These are phyloP conservation scores for Talaromyces pinophilus DNA, from an alignment of 2,329 filamentous ascomycete genomes.

Conservation along the genomic window DNA sequence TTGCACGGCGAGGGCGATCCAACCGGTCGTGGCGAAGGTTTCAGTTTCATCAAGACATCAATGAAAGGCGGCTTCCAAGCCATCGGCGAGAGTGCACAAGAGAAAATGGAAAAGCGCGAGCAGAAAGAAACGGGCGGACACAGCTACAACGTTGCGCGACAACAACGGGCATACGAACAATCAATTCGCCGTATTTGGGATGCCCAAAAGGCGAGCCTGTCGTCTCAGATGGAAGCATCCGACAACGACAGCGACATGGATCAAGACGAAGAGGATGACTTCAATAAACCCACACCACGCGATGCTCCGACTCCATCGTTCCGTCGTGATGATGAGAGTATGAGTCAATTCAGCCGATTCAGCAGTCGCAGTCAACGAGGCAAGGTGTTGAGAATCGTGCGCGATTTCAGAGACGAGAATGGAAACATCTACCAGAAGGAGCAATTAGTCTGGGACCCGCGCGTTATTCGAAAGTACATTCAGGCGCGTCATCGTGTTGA, in stretches of 20 bases:
- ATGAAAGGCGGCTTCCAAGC: constrained; percentile 99
- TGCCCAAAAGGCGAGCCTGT: constrained; percentile 76
- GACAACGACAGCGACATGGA: constrained; percentile 69
- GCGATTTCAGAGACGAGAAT: constrained; percentile 64
- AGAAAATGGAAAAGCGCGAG: constrained; percentile 78
- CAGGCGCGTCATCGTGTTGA: constrained; percentile 72
- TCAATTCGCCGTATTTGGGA: constrained; percentile 93
- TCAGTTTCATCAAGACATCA: constrained; percentile 95
- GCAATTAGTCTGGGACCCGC: constrained; percentile 71
- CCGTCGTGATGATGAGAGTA: constrained; percentile 70
- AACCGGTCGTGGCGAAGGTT: constrained; percentile 86
- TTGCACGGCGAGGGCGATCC: constrained; percentile 94
- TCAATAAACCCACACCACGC: constrained; percentile 60
- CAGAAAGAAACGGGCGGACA: constrained; percentile 75
- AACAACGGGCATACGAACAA: constrained; percentile 88
- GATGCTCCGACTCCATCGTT: constrained; percentile 61
- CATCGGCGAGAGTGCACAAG: constrained; percentile 82
- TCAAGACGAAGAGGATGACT: constrained; percentile 49
- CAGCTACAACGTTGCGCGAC: constrained; percentile 94
- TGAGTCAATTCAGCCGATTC: constrained; percentile 73
- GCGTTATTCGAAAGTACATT: constrained; percentile 86
- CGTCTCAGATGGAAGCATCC: constrained; percentile 71
- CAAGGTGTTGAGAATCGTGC: constrained; percentile 71
- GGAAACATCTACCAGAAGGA: constrained; percentile 63
- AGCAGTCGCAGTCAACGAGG: constrained; percentile 69